These are phyloP conservation scores for Lepidium campestre DNA, from an alignment of 441 rosid genomes.

Conservation along the genomic window DNA sequence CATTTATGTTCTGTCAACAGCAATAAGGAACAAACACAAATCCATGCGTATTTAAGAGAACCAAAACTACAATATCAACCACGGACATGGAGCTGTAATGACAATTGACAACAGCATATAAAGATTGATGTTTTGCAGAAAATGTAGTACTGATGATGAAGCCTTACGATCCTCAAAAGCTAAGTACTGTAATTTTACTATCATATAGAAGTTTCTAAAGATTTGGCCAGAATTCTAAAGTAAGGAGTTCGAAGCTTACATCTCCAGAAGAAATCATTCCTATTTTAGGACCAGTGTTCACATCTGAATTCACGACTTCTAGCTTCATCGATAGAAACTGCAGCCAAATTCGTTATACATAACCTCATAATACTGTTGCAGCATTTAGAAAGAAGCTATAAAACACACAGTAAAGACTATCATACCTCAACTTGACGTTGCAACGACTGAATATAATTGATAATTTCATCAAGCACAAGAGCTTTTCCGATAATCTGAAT, in stretches of 20 bases:
- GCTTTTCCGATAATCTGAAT: constrained; percentile 72
- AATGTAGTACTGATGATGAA: not conserved
- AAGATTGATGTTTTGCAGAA: not conserved
- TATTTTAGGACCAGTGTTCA: constrained; percentile 31
- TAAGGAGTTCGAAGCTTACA: constrained; percentile 31
- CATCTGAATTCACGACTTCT: constrained; percentile 52
- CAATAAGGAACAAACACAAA: not conserved
- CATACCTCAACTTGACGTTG: constrained; percentile 65
- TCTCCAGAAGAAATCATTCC: constrained; percentile 44
- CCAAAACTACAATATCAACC: not conserved
- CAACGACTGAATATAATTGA: constrained; percentile 63
- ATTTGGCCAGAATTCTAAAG: too few relatives aligned
- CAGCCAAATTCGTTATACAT: not conserved
- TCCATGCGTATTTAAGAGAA: not conserved
- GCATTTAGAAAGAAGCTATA: not conserved
- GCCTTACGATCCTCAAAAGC: not conserved
- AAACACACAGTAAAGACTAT: not conserved
- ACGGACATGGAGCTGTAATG: not conserved
- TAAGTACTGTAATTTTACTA: not conserved
- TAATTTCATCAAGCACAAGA: constrained; percentile 67
- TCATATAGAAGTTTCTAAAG: not conserved
- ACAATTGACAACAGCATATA: not conserved
- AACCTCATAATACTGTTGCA: not conserved
- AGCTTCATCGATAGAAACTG: constrained; percentile 70
- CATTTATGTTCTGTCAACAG: not conserved